Evolutionary conservation across 495 filamentous ascomycete genomes (phyloP), one percentile per base, ranked within the genome.

Genomic region (Penicillium coffeae): DNA sequence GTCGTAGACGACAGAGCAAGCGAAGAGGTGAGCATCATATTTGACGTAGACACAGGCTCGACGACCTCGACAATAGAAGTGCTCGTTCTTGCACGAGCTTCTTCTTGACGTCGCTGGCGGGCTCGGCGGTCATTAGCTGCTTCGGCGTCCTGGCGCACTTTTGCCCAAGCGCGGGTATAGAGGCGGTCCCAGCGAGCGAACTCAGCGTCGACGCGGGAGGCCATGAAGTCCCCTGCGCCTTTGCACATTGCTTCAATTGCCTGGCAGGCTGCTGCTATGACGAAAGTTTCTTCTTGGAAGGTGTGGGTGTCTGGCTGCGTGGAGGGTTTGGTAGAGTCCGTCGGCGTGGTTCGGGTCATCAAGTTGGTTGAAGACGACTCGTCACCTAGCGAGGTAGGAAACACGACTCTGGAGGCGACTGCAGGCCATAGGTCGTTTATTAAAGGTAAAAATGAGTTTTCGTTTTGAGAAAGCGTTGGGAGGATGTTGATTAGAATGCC

Each of bases 341-440:
- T 48, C 1, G 47, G 16, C 8, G 49, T 38, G 9, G 50, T 18
- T 34, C 30, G 40, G 9, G 50, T 50, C 20, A 63, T 55, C 13
- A 71, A 50, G 18, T 67, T 48, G 0, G 49, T 63, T 33, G 65
- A 64, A 3, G 65, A 66, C 4, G 63, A 46, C 18, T 52, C 35
- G 34, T 21, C 35, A 20, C 34, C 42, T 16, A 61, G 14, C 7
- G 66, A 86, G 1, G 68, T 55, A 3, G 72, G 71, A 22, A 72
- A 67, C 13, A 51, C 60, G 27, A 96, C 74, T 27, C 88, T 77
- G 3, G 78, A 66, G 0, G 87, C 66, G 8, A 95, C 70, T 4
- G 88, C 80, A 0, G 90, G 89, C 89, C 90, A 98, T 19, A 96
- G 68, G 3, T 87, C 86, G 62, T 95, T 89, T 38, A 96, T 83